A percentile compares a stretch with the other conserved stretches of the same genome.
Evolutionary conservation across 768 basidiomycete species (phyloP).

Genomic region (Candolleomyces aberdarensis): DNA sequence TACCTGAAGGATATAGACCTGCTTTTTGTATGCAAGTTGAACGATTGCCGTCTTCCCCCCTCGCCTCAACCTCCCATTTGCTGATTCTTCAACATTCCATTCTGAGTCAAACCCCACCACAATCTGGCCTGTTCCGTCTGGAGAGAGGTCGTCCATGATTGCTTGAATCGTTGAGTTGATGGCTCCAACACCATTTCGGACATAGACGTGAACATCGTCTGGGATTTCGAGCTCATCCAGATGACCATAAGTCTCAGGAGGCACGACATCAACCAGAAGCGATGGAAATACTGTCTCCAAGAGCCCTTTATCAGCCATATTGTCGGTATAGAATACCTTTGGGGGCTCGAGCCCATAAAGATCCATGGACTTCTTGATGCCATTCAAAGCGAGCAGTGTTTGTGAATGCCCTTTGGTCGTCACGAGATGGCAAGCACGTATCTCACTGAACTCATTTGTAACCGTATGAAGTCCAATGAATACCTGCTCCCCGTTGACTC

Average conservation of each 20-base stretch:
- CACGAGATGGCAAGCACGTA: constrained; percentile 17
- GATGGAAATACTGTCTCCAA: constrained; percentile 20
- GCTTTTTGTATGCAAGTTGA: constrained; percentile 17
- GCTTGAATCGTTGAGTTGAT: constrained; percentile 15
- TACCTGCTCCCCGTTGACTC: constrained; percentile 21
- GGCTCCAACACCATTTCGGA: background rate
- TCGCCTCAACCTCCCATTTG: constrained; percentile 5
- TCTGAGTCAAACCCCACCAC: constrained; percentile 20
- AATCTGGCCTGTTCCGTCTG: too few relatives aligned
- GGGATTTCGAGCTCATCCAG: constrained; percentile 15
- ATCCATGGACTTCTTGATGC: constrained; percentile 11
- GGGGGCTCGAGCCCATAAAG: constrained; percentile 17
- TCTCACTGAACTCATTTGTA: constrained; percentile 25
- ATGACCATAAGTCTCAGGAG: constrained; percentile 21
- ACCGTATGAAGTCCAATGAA: constrained; percentile 24
- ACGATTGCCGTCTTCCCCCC: constrained; percentile 13
- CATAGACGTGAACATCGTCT: constrained; percentile 3
- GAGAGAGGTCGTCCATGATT: constrained; percentile 14
- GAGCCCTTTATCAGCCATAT: constrained; percentile 15
- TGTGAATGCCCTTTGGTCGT: constrained; percentile 27
- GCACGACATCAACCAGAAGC: constrained; percentile 16
- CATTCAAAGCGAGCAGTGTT: constrained; percentile 14
- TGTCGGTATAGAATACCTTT: constrained; percentile 15
- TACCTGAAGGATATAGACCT: constrained; percentile 15
- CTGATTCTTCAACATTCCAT: constrained; percentile 18